Percentiles rank a stretch among this genome's conserved stretches.
Conservation (phyloP, 1,284 basidiomycete species). For the Ganoderma lucidum region DNA sequence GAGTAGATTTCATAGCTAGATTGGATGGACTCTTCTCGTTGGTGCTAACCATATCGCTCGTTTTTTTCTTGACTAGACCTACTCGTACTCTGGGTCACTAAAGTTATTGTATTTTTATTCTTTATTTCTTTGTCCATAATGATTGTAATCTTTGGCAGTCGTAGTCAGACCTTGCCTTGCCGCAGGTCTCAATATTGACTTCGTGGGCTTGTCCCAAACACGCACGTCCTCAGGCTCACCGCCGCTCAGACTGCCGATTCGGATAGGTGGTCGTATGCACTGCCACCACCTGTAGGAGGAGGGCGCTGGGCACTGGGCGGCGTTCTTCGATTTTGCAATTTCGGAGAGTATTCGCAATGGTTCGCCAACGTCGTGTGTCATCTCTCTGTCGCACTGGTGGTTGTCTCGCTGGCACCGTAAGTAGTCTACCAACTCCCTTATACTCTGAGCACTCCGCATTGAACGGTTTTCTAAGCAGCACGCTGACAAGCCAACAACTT, state of each 20-base stretch:
- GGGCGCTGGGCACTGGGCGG: not conserved
- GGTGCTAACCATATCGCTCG: not conserved
- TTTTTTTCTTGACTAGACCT: not conserved
- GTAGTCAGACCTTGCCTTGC: not conserved
- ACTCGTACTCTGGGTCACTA: not conserved
- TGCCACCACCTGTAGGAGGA: not conserved
- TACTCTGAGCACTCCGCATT: too few relatives aligned
- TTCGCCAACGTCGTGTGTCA: not conserved
- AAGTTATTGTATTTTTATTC: constrained; percentile 5
- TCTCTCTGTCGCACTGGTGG: not conserved
- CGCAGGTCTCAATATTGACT: not conserved
- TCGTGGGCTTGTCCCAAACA: not conserved
- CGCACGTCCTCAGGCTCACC: too few relatives aligned
- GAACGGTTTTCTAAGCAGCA: not conserved
- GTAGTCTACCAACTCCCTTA: not conserved
- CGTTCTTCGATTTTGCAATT: constrained; percentile 1
- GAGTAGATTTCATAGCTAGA: not conserved
- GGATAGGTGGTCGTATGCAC: not conserved
- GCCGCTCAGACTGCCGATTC: too few relatives aligned
- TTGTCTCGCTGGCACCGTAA: not conserved
- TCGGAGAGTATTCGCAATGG: not conserved
- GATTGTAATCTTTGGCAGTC: not conserved
- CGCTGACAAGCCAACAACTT: not conserved
- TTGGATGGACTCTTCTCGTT: not conserved
- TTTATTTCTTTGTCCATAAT: not conserved